Evolutionary conservation across 202 grass and related monocot genomes (phyloP), one percentile per base, ranked within the genome.

Genomic region (Schoenoplectus triqueter): DNA sequence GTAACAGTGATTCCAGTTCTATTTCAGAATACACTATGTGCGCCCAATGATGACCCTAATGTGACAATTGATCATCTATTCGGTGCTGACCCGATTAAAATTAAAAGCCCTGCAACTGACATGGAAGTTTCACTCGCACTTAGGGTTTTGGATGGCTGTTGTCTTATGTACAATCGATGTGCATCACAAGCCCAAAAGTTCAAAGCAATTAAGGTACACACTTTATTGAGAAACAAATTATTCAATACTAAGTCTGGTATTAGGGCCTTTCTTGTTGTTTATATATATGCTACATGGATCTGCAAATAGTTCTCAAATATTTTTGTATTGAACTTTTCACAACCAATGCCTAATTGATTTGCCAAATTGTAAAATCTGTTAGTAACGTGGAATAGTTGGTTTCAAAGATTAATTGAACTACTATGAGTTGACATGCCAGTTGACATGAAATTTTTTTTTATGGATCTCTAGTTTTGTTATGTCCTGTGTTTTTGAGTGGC

Each of bases 131-230:
- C 91, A 80, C 92, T 99, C 59, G 91, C 92, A 87, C 96, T 99
- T 89, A 92, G 96, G 87, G 93, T 99, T 78, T 87, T 99, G 82
- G 96, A 96, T 92, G 96, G 91, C 50, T 99, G 91, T 85, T 99
- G 96, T 81, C 93, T 99, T 89, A 83, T 99, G 77, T 93, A 99
- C 87, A 91, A 71, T 80, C 80, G 92, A 84, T 95, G 96, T 88
- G 90, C 96, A 81, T 86, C 86, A 82, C 90, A 94, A 66, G 91
- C 96, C 13, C 90, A 94, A 86, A 99, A 92, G 79, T 92, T 92
- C 86, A 99, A 94, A 76, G 91, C 93, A 88, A 88, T 96, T 64
- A 94, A 99, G 96, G 96, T 99, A 89, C 64, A 83, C 65, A 42
- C 42, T 83, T 15, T 69, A 9, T 56, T 56, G 49, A 2, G 7